These are phyloP conservation scores for Nitzschia inconspicua DNA, from an alignment of 108 stramenopile species.

Conservation along the genomic window DNA sequence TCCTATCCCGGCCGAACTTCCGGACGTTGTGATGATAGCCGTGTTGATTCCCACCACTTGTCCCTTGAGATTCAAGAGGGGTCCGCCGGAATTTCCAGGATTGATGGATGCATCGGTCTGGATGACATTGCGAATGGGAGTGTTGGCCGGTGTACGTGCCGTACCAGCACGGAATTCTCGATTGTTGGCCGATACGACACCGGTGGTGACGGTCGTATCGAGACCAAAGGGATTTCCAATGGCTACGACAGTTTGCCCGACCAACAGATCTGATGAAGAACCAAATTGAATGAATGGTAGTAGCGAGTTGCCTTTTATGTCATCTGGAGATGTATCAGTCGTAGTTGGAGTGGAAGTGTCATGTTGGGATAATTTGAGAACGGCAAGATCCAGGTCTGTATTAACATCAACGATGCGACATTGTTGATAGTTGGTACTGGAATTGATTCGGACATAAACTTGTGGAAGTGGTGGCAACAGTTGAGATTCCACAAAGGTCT, in stretches of 20 bases:
- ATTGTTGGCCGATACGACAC: conserved; percentile 86
- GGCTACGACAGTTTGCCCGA: conserved; percentile 84
- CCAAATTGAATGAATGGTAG: conserved; percentile 57
- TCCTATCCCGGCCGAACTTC: conserved; percentile 76
- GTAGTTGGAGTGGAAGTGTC: background rate
- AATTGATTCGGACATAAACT: conserved; percentile 44
- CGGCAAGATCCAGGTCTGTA: conserved; percentile 86
- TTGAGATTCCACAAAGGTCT: background rate
- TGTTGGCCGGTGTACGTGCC: conserved; percentile 53
- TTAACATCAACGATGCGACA: conserved; percentile 76
- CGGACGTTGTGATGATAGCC: conserved; percentile 72
- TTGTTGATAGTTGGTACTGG: conserved; percentile 29
- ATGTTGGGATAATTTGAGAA: conserved; percentile 47
- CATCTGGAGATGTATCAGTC: background rate
- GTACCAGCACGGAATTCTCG: conserved; percentile 67
- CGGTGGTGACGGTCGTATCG: conserved; percentile 68
- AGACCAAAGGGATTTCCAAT: conserved; percentile 95
- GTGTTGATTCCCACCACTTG: conserved; percentile 91
- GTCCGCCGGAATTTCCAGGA: conserved; percentile 93
- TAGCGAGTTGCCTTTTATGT: too few species aligned
- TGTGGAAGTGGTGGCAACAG: conserved; percentile 11
- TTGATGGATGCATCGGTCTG: conserved; percentile 95
- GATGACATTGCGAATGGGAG: conserved; percentile 74
- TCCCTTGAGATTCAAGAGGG: conserved; percentile 77
- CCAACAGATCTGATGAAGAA: conserved; percentile 59